Conservation (phyloP, 176 grass and related monocot species). For the Avena insularis region DNA sequence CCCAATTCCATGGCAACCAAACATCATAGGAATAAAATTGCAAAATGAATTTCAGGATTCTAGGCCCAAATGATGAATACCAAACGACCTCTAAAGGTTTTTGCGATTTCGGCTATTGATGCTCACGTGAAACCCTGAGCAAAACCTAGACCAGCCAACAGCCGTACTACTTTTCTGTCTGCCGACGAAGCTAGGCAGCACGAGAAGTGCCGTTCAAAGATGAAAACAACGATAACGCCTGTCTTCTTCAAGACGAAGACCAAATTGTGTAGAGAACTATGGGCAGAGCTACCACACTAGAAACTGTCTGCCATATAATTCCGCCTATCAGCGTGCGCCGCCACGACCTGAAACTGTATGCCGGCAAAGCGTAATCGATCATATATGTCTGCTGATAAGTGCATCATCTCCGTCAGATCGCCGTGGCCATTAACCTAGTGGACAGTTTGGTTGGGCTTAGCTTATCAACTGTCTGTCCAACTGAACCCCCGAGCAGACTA, state of each 20-base stretch:
- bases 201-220: too few species aligned
- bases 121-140: too few species aligned
- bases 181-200: too few species aligned
- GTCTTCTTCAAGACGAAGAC: not conserved
- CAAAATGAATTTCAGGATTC: too few species aligned
- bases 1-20: too few species aligned
- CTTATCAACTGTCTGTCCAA: constrained; percentile 28
- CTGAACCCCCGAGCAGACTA: not conserved
- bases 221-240: too few species aligned
- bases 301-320: not conserved
- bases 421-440: constrained; percentile 52
- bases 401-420: not conserved
- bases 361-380: constrained; percentile 7
- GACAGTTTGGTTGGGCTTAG: constrained; percentile 15
- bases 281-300: not conserved
- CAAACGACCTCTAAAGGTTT: too few species aligned
- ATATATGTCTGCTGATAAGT: constrained; percentile 4
- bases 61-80: too few species aligned
- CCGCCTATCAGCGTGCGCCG: constrained; percentile 15
- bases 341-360: constrained; percentile 36
- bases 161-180: too few species aligned
- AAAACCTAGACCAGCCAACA: too few species aligned
- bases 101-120: too few species aligned
- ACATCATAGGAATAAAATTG: too few species aligned
- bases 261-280: not conserved